Evolutionary conservation across 1,284 basidiomycete species (phyloP), one percentile per base, ranked within the genome.

Genomic region (Boletus semigastroideus): DNA sequence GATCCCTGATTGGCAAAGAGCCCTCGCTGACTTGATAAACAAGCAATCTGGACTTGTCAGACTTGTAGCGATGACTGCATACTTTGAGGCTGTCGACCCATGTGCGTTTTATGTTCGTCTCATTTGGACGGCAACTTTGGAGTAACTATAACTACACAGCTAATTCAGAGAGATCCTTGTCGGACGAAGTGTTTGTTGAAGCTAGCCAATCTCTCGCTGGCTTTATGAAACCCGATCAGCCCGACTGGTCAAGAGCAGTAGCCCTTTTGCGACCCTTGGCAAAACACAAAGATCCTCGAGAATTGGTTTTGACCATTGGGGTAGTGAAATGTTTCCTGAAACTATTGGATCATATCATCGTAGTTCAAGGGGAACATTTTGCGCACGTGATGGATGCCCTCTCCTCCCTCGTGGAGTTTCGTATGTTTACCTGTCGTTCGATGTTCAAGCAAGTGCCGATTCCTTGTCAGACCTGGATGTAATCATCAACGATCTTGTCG

Each of bases 221-320:
- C 14, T 43, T 50, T 27, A 50, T 52, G 14, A 43, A 42, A 22
- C 40, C 41, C 1, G 48, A 52, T 50, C 51, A 52, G n/a, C 51
- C 51, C 11, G 51, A 52, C 27, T 52, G 51, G 51, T 48, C 40
- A 3, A 50, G 51, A 36, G 51, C 48, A 9, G 48, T 52, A n/a
- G 51, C 51, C 19, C 51, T 52, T 39, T 14, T 52, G 30, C 51
- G 48, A 19, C 51, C 51, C 11, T 28, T 52, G 20, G 51, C 51
- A 5, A 52, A 52, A 43, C 48, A 50, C 17, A n/a, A n/a, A 14
- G 27, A 42, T 43, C 46, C 50, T 42, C 51, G 48, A 3, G 17
- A 38, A 7, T 20, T 34, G 4, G 25, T 52, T 33, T 38, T 52
- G 41, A 52, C 47, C n/a, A 12, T 20, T 4, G 30, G 3, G 10